phyloP scores from a whole-genome alignment of 805 yeast genomes.

The Teunomyces stri region DNA sequence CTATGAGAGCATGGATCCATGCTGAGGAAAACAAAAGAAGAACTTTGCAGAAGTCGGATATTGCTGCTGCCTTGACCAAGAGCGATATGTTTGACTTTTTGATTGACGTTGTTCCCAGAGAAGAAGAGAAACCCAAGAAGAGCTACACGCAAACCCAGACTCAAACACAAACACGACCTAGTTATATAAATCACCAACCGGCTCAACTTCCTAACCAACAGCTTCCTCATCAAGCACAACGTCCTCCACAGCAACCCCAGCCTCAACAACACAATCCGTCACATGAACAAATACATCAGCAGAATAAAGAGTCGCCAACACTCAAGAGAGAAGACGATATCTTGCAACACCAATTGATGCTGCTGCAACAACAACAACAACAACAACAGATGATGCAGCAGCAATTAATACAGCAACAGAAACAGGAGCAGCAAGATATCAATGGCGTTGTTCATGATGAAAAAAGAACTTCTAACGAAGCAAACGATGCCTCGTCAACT shows the following conservation, averaged over 20 bases:
- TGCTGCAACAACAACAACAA: slow-evolving; percentile 6
- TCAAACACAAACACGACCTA: slow-evolving; percentile 17
- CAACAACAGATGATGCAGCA: slow-evolving; percentile 9
- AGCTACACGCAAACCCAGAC: slow-evolving; percentile 14
- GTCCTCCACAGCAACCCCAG: slow-evolving; percentile 5
- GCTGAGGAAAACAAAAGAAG: slow-evolving; percentile 96
- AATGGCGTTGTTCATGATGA: background rate
- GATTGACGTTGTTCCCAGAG: slow-evolving; percentile 94
- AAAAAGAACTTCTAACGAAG: background rate
- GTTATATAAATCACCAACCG: slow-evolving; percentile 7
- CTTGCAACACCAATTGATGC: slow-evolving; percentile 5
- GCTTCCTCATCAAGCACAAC: slow-evolving; percentile 10
- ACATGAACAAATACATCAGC: slow-evolving; percentile 2
- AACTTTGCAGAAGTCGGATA: slow-evolving; percentile 90
- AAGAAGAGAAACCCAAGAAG: slow-evolving; percentile 62
- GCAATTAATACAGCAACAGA: slow-evolving; percentile 7
- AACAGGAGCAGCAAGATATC: background rate
- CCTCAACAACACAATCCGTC: slow-evolving; percentile 8
- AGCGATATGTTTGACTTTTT: slow-evolving; percentile 97
- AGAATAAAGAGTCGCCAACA: background rate
- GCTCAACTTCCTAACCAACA: background rate
- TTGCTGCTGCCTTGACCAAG: slow-evolving; percentile 91
- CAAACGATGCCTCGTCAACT: background rate
- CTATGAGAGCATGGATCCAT: slow-evolving; percentile 99
- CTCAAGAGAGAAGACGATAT: slow-evolving; percentile 1